Evolutionary conservation across 73 alveolate genomes (phyloP).

Genomic region (Effrenium voratum): DNA sequence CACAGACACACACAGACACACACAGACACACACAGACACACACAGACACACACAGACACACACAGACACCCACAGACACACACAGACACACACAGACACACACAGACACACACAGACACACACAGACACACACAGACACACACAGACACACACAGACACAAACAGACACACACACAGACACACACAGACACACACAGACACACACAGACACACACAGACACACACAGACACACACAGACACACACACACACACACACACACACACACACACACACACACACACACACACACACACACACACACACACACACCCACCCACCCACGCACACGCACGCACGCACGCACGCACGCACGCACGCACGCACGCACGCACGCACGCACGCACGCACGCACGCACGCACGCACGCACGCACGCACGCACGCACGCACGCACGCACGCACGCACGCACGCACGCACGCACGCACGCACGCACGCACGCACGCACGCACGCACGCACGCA

Average conservation of each 20-base stretch:
- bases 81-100: too few relatives aligned
- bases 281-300: background rate
- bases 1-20: too few relatives aligned
- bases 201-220: background rate
- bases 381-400: background rate
- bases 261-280: background rate
- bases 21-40: too few relatives aligned
- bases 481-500: constrained; percentile 27
- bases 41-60: too few relatives aligned
- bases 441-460: constrained; percentile 16
- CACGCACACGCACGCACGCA: background rate
- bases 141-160: too few relatives aligned
- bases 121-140: too few relatives aligned
- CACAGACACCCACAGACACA: too few relatives aligned
- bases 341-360: background rate
- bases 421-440: background rate
- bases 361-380: background rate
- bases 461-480: constrained; percentile 21
- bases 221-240: background rate
- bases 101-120: too few relatives aligned
- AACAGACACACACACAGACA: too few relatives aligned
- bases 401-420: background rate
- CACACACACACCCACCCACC: background rate
- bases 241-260: constrained; percentile 5
- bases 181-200: too few relatives aligned